Base-by-base conservation (phyloP, 2,329 filamentous ascomycete genomes). In the Xylaria sp. region DNA sequence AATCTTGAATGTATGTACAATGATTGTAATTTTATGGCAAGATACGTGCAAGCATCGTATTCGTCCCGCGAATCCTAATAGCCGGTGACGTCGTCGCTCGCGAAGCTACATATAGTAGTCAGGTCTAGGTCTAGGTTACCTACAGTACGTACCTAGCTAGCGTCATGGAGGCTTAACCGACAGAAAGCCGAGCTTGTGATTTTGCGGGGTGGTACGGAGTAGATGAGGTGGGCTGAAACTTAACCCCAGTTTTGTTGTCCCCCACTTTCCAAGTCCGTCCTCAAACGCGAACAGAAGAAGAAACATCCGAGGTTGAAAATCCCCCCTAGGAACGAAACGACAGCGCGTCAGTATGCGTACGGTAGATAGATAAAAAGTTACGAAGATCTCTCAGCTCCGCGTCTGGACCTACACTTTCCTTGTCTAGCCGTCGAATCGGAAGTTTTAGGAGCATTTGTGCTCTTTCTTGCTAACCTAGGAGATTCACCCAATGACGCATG, bases 131-230 rank as follows among this genome's bases (percentile, higher is more conserved):
- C 34, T 55, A 57, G 23, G 34, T 28, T 28, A 28, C 28, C 28
- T 28, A 5, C 3, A 1, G 2, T 28, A 28, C 3, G 2, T 28
- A 5, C 28, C 28, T 28, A 28, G 28, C 28, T 69, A 69, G 61
- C 63, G 7, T 69, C n/a, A 63, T 64, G 63, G 44, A 72, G 44
- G 69, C 74, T 79, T 84, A 84, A 79, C 84, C 84, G 85, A 86
- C 79, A 70, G 77, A 74, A 78, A 84, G 82, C 84, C 84, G 84
- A 87, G 85, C 85, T 87, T 87, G 85, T 87, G 85, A 87, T 84
- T 83, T 83, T 86, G 84, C 84, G 84, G 84, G 84, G 84, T 37
- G 34, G 28, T 28, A 28, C 28, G 7, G 34, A 10, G 34, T 37
- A 10, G 34, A 6, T 37, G 34, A 28, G 28, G 41, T 66, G 69